Base-by-base conservation (phyloP, 306 rosid genomes). In the Sicyos baderoa region DNA sequence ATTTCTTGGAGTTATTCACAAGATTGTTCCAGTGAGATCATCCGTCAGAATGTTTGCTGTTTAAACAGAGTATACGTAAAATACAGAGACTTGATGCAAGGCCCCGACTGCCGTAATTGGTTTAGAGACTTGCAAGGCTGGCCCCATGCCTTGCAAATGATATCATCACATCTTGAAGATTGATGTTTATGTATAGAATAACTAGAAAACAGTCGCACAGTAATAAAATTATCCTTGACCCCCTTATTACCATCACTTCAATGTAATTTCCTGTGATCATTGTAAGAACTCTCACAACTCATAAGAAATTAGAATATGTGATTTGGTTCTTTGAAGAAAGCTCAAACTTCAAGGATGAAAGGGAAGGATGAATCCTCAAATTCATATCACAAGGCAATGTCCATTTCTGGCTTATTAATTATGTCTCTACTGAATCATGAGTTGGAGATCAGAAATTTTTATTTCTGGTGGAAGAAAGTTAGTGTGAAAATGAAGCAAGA, bases 41-140 rank as follows among this genome's bases (percentile, higher is more conserved):
- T 47, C n/a, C n/a, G 57, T 67, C 55, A 49, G 57, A 67, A 47
- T 23, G 54, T 67, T 44, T 22, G 15, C 72, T 67, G 56, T 15
- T 67, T 49, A 19, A 65, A 25, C 45, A 67, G 72, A 23, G 72
- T 23, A 48, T 67, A 47, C 37, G 15, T 23, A 23, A 15, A 23
- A 66, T 18, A 67, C 72, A 48, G 45, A 40, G 57, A 4, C 57
- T 67, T 16, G 5, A 15, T 37, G 32, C 71, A 15, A 45, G 52
- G 35, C 54, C 54, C 51, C 12, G 54, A 45, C 40, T 65, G 16
- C 37, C 2, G 71, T 45, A 9, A 40, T 64, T 42, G 15, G 32
- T 19, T 21, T 29, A 64, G 32, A 13, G 27, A 64, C 70, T 64
- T 64, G 70, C 68, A 62, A 62, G 50, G 29, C 10, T 44, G 17